Base-by-base conservation (phyloP, 108 stramenopile genomes). In the Nannochloropsis granulata region DNA sequence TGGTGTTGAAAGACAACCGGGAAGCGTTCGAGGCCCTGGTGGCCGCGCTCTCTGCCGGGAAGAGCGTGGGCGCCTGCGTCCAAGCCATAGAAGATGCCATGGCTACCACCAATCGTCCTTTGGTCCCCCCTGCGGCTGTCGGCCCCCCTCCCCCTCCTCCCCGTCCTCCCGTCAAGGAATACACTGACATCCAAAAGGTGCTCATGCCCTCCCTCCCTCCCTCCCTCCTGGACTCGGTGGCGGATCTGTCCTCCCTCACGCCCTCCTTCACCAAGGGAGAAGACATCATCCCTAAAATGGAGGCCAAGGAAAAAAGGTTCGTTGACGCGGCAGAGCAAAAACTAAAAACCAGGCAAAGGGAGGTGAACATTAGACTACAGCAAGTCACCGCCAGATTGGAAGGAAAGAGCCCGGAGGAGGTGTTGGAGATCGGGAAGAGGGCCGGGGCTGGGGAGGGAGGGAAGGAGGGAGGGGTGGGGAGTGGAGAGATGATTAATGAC, bases 1-100 rank as follows among this genome's bases (percentile, higher is more conserved):
- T 86, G 23, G 71, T 86, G 19, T 26, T 86, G 44, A 82, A 80
- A 43, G 86, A 86, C 45, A 78, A 86, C 82, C 79, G 56, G 86
- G 86, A 82, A 45, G 86, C 86, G 13, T 86, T 82, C 78, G 88
- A 89, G 13, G 88, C 83, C 9, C 82, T 88, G 23, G 85, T 89
- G 13, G 85, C 19, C 9, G 83, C 85, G 19, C 83, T 89, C 0
- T 34, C 82, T 2, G 43, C 44, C 0, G 84, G 88, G 12, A 85
- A 85, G n/a, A 43, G 46, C 78, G 81, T 86, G 25, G 86, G 86
- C 11, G 82, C 82, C 78, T 86, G 86, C 78, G 82, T 86, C 13
- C 43, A 9, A 43, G 45, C 26, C 7, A 79, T 86, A 34, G 86
- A 86, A 25, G 44, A 21, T 8, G 78, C 78, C 25, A 43, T 86